Base-by-base conservation (phyloP, 73 alveolate species). In the Paramecium sexaurelia region DNA sequence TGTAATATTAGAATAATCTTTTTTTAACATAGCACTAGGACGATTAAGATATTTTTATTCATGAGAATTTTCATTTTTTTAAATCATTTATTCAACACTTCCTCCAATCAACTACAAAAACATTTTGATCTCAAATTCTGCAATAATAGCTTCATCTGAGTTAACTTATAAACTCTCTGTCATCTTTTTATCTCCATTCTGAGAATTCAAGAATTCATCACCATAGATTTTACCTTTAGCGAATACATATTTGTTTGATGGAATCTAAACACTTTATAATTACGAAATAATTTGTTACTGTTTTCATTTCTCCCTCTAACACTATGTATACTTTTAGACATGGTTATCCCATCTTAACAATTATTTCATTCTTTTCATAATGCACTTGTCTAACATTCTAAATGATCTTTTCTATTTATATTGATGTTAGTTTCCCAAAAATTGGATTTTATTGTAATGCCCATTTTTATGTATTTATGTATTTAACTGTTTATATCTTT, bases 401-500 rank as follows among this genome's bases (percentile, higher is more conserved):
- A 26, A 88, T 32, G 1, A 91, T 91, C 83, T 87, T 85, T n/a
- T 68, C 94, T 24, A 66, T 68, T 26, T 92, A 51, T 19, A 85
- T 84, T 41, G 83, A 33, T 13, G 94, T 87, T 41, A 92, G 36
- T 24, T 87, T 82, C 26, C 78, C 45, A 26, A 92, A 71, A 7
- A 75, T 47, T 32, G 91, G 66, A 37, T 84, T 39, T 47, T 82
- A 17, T 37, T 92, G 57, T 13, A 92, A 41, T 2, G 96, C 95
- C 94, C 92, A 85, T 36, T 73, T 89, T 20, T 89, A 20, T 11
- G 86, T 71, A 56, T 92, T 92, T 71, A 71, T 61, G 33, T 92
- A 73, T 20, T 66, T 85, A 9, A 89, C 87, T 26, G 78, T 45
- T 43, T 92, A 55, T 9, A 92, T 87, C 57, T 92, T 78, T 15